Evolutionary conservation across 768 basidiomycete genomes (phyloP), one percentile per base, ranked within the genome.

Genomic region (Termitomyces sp.): DNA sequence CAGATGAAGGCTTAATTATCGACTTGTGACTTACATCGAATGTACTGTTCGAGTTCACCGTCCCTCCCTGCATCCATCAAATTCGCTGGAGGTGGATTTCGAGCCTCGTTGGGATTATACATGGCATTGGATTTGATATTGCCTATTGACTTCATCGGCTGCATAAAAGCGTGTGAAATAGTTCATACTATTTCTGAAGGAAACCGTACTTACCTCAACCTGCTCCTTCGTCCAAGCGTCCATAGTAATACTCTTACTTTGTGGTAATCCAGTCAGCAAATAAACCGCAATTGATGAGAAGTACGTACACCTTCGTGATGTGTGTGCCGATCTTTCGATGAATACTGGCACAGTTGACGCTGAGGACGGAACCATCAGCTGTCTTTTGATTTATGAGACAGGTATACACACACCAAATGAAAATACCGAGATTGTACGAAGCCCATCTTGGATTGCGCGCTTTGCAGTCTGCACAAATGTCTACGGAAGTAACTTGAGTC

Each of bases 301-400:
- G 18, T 31, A 78, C 83, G 68, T 77, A 94, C 92, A 98, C 91
- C 84, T 97, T 94, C 0, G 90, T 85, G 62, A 94, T 79, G 69
- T 98, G 95, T 5, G 92, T 95, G 2, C 95, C 95, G 58, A 98
- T 87, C 77, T 95, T 96, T 54, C 95, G 82, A 75, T 98, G 95
- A 51, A 96, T 84, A 58, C 89, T 88, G 16, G 95, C 95, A 68
- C 95, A 98, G 63, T 82, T 83, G 44, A 93, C 79, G 65, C 94
- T 94, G 59, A 5, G 36, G 60, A 54, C 61, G 52, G 36, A 47
- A 42, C 46, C 41, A 49, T 49, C 44, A 62, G 26, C 33, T 7
- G 37, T 26, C 0, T 16, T 4, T 1, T 26, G 5, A 5, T 2
- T 10, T 36, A 15, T 13, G 47, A 16, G 10, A 48, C 22, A 31